These are phyloP conservation scores for Orbilia javanica DNA, from an alignment of 2,329 filamentous ascomycete genomes.

Conservation along the genomic window DNA sequence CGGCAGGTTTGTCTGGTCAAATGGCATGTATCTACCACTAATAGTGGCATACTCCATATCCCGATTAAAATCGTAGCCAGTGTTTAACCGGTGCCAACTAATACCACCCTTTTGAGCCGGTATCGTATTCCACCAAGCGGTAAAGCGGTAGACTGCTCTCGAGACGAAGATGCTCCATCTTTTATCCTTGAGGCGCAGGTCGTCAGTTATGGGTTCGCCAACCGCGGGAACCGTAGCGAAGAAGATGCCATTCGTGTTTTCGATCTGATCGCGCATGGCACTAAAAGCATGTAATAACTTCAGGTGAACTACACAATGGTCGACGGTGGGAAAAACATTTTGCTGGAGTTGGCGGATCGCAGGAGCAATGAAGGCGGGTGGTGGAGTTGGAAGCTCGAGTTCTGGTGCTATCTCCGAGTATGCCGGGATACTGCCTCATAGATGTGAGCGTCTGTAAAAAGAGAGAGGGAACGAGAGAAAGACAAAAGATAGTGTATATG, in stretches of 20 bases:
- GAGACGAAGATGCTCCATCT: slow-evolving; percentile 56
- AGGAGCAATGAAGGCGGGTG: slow-evolving; percentile 30
- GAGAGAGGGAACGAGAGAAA: neutral
- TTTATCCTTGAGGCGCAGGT: slow-evolving; percentile 55
- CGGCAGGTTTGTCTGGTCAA: slow-evolving; percentile 39
- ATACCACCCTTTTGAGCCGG: slow-evolving; percentile 28
- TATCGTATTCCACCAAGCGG: slow-evolving; percentile 47
- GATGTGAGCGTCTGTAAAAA: neutral
- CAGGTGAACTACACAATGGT: slow-evolving; percentile 42
- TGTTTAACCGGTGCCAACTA: slow-evolving; percentile 18
- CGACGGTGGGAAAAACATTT: slow-evolving; percentile 36
- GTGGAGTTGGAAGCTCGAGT: neutral
- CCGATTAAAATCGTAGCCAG: slow-evolving; percentile 33
- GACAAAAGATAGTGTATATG: neutral
- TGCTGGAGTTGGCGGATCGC: slow-evolving; percentile 8
- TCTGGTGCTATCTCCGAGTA: slow-evolving; percentile 36
- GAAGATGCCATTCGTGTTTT: slow-evolving; percentile 40
- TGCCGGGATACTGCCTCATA: slow-evolving; percentile 7
- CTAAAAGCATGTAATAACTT: slow-evolving; percentile 53
- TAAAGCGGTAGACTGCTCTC: slow-evolving; percentile 51
- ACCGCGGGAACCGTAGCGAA: slow-evolving; percentile 41
- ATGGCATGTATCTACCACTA: slow-evolving; percentile 29
- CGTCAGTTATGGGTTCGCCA: slow-evolving; percentile 41
- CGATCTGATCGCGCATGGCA: slow-evolving; percentile 49
- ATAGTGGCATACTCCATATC: slow-evolving; percentile 43